Conservation (phyloP, 495 filamentous ascomycete genomes). For the Aspergillus steynii region DNA sequence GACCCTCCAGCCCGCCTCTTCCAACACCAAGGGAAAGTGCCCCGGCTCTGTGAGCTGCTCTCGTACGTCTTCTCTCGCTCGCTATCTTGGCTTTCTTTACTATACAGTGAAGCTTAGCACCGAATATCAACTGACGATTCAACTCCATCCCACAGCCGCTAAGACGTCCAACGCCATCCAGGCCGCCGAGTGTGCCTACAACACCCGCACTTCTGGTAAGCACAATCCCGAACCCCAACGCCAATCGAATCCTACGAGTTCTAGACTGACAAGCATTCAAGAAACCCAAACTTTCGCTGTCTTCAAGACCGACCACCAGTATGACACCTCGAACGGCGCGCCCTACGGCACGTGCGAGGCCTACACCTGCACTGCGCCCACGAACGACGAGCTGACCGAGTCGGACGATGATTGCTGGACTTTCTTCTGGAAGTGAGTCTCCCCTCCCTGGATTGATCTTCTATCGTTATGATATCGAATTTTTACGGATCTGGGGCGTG, state of each 20-base stretch:
- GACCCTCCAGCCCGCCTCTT: constrained; percentile 28
- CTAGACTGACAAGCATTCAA: too few relatives aligned
- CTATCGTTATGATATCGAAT: not conserved
- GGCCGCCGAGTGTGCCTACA: constrained; percentile 41
- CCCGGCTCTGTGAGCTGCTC: constrained; percentile 25
- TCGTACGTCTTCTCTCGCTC: constrained; percentile 12
- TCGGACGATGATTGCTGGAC: constrained; percentile 33
- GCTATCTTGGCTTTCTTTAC: not conserved
- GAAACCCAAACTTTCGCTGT: constrained; percentile 37
- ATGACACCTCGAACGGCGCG: constrained; percentile 31
- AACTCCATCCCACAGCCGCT: constrained; percentile 19
- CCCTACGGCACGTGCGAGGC: constrained; percentile 41
- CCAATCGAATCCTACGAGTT: not conserved
- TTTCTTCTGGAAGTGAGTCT: constrained; percentile 35
- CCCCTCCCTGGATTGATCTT: not conserved
- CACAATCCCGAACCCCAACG: not conserved
- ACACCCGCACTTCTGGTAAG: constrained; percentile 33
- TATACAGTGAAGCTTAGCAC: not conserved
- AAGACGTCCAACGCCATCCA: constrained; percentile 38
- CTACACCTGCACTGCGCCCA: constrained; percentile 36
- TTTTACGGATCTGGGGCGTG: not conserved
- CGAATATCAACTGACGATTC: not conserved
- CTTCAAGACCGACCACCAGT: constrained; percentile 37
- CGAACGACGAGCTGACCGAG: constrained; percentile 21
- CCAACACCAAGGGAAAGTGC: constrained; percentile 36